Percentiles rank a stretch among this genome's conserved stretches.
phyloP scores from a whole-genome alignment of 2,329 filamentous ascomycete species.

The Pyrenochaeta sp. region DNA sequence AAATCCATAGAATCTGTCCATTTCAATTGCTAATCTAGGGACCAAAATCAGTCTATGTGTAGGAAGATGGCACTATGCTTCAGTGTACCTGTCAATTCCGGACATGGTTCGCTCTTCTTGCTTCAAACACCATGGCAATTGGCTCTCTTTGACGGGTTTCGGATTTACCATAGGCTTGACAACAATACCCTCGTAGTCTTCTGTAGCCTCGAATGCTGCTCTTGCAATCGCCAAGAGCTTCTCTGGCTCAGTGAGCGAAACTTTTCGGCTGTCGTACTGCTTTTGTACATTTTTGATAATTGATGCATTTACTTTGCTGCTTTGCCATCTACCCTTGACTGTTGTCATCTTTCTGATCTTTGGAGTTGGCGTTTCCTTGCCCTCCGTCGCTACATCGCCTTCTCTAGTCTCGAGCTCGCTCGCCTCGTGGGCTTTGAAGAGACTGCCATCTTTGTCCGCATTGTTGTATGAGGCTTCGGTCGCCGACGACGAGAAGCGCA shows the following conservation, averaged over 20 bases:
- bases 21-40: conserved; percentile 36
- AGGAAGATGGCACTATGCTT: background rate
- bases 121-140: conserved; percentile 28
- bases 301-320: conserved; percentile 3
- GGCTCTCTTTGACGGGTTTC: conserved; percentile 9
- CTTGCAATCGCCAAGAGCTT: conserved; percentile 13
- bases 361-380: background rate
- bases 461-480: conserved; percentile 9
- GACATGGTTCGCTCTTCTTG: background rate
- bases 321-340: conserved; percentile 1
- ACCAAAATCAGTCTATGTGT: background rate
- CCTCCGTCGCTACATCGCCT: background rate
- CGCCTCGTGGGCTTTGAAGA: background rate
- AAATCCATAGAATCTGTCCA: conserved; percentile 37
- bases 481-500: conserved; percentile 27
- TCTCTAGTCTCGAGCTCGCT: background rate
- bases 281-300: conserved; percentile 4
- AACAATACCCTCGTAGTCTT: conserved; percentile 28
- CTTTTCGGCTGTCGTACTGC: background rate
- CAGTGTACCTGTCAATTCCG: conserved; percentile 17
- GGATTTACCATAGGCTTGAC: conserved; percentile 17
- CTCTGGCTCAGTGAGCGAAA: background rate
- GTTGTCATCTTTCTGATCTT: conserved; percentile 5
- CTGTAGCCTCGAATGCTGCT: conserved; percentile 10
- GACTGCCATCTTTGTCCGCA: background rate